These are phyloP conservation scores for Globisporangium irregulare DNA, from an alignment of 352 stramenopile species.

Conservation along the genomic window DNA sequence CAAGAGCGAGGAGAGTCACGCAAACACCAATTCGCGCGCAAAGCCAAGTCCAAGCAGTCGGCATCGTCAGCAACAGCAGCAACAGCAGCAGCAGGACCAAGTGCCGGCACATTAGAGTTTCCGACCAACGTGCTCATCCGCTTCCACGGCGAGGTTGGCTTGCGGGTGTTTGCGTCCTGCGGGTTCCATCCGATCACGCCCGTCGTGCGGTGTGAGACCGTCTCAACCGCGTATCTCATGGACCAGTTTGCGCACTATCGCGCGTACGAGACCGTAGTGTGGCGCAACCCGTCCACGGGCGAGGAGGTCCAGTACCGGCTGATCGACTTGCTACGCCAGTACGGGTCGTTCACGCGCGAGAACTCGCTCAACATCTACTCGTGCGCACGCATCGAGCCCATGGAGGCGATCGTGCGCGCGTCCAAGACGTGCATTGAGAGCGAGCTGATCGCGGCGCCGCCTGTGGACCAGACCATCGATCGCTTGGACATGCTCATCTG, in stretches of 20 bases:
- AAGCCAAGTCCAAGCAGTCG: constrained; percentile 11
- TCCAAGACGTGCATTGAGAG: constrained; percentile 9
- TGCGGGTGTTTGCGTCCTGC: constrained; percentile 37
- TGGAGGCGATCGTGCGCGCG: constrained; percentile 10
- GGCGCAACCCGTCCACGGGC: constrained; percentile 12
- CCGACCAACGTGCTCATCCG: constrained; percentile 45
- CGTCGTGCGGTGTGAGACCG: constrained; percentile 34
- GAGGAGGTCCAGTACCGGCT: constrained; percentile 14
- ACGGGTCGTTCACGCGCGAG: constrained; percentile 15
- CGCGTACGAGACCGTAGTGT: constrained; percentile 15
- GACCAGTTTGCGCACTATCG: constrained; percentile 16
- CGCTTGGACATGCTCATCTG: constrained; percentile 34
- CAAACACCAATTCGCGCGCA: constrained; percentile 8
- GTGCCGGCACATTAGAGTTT: constrained; percentile 21
- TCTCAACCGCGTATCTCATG: constrained; percentile 15
- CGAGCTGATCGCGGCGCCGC: constrained; percentile 2
- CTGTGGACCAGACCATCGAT: constrained; percentile 18
- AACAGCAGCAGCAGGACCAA: background rate
- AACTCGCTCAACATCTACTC: constrained; percentile 18
- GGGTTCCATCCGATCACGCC: constrained; percentile 44
- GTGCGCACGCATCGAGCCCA: constrained; percentile 1
- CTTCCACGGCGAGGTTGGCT: constrained; percentile 32
- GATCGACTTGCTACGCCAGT: constrained; percentile 12
- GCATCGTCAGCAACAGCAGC: background rate
- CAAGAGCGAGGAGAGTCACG: background rate